phyloP scores from a whole-genome alignment of 2,329 filamentous ascomycete genomes.

The Hortaea werneckii region DNA sequence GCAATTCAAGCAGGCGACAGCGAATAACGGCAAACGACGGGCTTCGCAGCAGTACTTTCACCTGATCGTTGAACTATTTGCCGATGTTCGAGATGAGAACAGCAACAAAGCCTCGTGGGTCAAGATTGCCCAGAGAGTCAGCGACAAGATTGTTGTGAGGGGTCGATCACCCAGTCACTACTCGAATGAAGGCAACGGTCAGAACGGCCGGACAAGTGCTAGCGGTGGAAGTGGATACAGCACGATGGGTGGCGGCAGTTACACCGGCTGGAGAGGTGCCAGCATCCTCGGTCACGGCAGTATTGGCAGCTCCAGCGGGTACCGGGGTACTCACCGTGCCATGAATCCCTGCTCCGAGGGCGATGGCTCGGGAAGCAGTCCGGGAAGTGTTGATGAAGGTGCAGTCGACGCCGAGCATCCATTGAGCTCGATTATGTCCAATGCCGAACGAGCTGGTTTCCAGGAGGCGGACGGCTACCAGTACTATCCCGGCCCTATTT shows the following conservation, averaged over 20 bases:
- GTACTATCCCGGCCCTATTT: constrained; percentile 37
- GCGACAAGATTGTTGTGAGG: constrained; percentile 76
- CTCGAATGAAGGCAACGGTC: constrained; percentile 32
- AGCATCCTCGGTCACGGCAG: constrained; percentile 6
- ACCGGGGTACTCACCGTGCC: constrained; percentile 19
- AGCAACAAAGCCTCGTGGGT: constrained; percentile 47
- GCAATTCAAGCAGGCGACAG: constrained; percentile 87
- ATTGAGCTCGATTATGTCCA: constrained; percentile 30
- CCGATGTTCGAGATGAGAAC: constrained; percentile 47
- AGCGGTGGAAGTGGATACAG: constrained; percentile 43
- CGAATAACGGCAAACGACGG: constrained; percentile 84
- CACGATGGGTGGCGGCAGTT: constrained; percentile 18
- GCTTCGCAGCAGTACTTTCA: constrained; percentile 90
- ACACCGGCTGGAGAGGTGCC: constrained; percentile 16
- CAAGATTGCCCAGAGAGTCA: constrained; percentile 62
- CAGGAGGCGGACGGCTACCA: constrained; percentile 34
- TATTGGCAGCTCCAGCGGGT: constrained; percentile 13
- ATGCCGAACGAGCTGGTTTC: constrained; percentile 33
- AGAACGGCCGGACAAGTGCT: constrained; percentile 55
- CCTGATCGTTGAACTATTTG: constrained; percentile 75
- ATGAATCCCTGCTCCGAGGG: constrained; percentile 9
- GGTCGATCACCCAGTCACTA: constrained; percentile 67
- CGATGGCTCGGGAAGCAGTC: constrained; percentile 35
- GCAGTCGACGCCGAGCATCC: constrained; percentile 20
- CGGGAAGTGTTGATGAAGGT: constrained; percentile 24